Percentiles rank a stretch among this genome's conserved stretches.
Evolutionary conservation across 1,284 basidiomycete species (phyloP).

Genomic region (Xerocomus amazonicus): DNA sequence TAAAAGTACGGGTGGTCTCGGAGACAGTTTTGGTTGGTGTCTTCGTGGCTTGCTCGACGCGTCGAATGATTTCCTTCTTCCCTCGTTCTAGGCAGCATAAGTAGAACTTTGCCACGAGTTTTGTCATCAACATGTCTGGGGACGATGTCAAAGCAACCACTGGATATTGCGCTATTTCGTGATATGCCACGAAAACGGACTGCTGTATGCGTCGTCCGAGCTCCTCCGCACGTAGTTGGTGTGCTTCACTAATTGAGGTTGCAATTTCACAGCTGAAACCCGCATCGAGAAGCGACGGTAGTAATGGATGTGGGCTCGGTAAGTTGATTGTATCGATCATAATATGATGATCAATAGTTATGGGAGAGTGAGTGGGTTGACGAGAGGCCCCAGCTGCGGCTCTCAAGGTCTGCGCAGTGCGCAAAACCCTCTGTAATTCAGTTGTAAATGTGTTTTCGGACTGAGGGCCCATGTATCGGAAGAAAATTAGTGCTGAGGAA

Average conservation of each 20-base stretch:
- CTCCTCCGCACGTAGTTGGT: background rate
- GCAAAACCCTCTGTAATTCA: background rate
- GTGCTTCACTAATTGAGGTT: background rate
- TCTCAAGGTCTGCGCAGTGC: background rate
- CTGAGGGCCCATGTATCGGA: background rate
- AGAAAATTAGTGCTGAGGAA: too few species aligned
- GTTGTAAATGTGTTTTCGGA: background rate
- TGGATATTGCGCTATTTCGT: background rate
- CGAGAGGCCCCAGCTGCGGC: background rate
- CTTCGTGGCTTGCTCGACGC: background rate
- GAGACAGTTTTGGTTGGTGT: rapidly evolving
- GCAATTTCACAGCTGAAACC: background rate
- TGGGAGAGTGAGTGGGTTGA: too few species aligned
- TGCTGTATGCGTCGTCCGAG: background rate
- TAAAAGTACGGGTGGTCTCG: slow-evolving; percentile 4
- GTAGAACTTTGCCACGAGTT: background rate
- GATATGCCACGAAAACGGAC: background rate
- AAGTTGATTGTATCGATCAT: slow-evolving; percentile 1
- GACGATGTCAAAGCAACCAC: rapidly evolving
- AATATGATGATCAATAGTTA: too few species aligned
- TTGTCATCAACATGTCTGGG: background rate
- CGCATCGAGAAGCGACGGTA: slow-evolving; percentile 1
- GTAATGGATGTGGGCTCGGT: background rate
- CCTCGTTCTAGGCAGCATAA: background rate
- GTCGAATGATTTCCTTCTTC: slow-evolving; percentile 6